phyloP scores from a whole-genome alignment of 2,329 filamentous ascomycete genomes.

The Aspergillus sp. region DNA sequence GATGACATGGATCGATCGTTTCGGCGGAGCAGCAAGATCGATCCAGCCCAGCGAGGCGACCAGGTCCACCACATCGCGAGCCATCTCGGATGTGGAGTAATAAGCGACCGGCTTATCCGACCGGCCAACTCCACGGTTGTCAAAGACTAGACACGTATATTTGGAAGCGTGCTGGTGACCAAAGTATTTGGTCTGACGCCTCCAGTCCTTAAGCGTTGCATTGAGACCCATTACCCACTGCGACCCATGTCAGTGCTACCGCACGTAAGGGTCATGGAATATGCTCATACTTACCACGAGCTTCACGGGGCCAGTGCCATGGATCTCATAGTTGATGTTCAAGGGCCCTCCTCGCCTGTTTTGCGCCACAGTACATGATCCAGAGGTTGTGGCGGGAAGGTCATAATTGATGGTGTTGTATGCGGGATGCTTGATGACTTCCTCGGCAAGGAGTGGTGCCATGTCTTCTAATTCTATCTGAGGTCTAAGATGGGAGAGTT shows the following conservation, averaged over 20 bases:
- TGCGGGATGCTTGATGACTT: slow-evolving; percentile 36
- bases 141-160: slow-evolving; percentile 75
- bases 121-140: slow-evolving; percentile 82
- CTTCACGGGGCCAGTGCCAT: slow-evolving; percentile 71
- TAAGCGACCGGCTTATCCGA: slow-evolving; percentile 75
- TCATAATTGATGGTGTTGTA: slow-evolving; percentile 35
- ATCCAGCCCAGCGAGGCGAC: slow-evolving; percentile 70
- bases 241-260: slow-evolving; percentile 7
- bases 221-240: slow-evolving; percentile 82
- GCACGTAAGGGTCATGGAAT: neutral
- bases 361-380: slow-evolving; percentile 65
- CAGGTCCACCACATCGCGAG: slow-evolving; percentile 72
- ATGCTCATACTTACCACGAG: slow-evolving; percentile 64
- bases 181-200: slow-evolving; percentile 80
- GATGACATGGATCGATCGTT: slow-evolving; percentile 65
- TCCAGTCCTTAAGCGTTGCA: slow-evolving; percentile 69
- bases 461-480: slow-evolving; percentile 5
- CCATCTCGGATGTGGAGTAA: slow-evolving; percentile 85
- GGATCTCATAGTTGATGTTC: slow-evolving; percentile 75
- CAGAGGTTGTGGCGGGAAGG: slow-evolving; percentile 66
- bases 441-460: slow-evolving; percentile 33
- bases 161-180: slow-evolving; percentile 67
- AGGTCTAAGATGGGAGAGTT: neutral
- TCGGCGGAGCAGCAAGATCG: slow-evolving; percentile 29
- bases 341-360: slow-evolving; percentile 69